Percentiles rank a stretch among this genome's conserved stretches.
These are phyloP conservation scores for Hippophae tibetana DNA, from an alignment of 306 rosid species.

Conservation along the genomic window DNA sequence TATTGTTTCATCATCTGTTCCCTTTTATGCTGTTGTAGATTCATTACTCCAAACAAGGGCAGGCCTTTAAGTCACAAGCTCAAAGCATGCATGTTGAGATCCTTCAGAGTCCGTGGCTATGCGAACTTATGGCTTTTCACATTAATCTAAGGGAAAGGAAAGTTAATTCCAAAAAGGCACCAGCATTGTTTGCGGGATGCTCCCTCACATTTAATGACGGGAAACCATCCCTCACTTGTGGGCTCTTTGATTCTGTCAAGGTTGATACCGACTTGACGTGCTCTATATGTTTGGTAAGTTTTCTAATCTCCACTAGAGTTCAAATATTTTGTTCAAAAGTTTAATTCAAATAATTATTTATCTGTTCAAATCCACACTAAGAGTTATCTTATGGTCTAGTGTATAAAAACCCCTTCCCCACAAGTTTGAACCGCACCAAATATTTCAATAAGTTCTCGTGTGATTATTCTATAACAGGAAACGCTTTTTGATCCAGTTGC, in stretches of 20 bases:
- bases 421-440: too few species aligned
- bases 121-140: constrained; percentile 90
- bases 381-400: too few species aligned
- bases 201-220: constrained; percentile 55
- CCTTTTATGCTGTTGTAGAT: constrained; percentile 33
- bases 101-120: constrained; percentile 95
- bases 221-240: constrained; percentile 75
- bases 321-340: background rate
- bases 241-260: constrained; percentile 70
- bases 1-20: constrained; percentile 1
- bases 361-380: too few species aligned
- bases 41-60: constrained; percentile 93
- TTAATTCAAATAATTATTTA: too few species aligned
- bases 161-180: constrained; percentile 26
- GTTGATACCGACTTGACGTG: constrained; percentile 79
- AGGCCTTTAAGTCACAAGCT: constrained; percentile 65
- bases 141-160: constrained; percentile 68
- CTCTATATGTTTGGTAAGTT: constrained; percentile 89
- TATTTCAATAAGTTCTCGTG: background rate
- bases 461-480: constrained; percentile 41
- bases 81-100: constrained; percentile 80
- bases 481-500: constrained; percentile 92
- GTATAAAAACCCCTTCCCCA: too few species aligned
- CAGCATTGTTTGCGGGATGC: constrained; percentile 57
- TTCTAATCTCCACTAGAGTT: background rate